Evolutionary conservation across 345 rosid genomes (phyloP), one percentile per base, ranked within the genome.

Genomic region (Sonneratia alba): DNA sequence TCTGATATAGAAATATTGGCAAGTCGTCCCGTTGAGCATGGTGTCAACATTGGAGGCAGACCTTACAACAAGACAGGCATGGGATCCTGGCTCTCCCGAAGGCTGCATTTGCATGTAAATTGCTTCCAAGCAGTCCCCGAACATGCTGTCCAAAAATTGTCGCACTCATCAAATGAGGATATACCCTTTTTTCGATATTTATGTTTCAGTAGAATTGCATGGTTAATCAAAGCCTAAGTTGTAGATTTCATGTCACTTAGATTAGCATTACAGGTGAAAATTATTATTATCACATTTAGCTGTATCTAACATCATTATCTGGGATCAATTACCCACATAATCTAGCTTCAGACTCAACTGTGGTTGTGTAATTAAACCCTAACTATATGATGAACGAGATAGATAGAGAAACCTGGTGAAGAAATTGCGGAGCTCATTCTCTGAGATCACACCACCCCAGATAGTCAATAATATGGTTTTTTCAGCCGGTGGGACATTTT

Each of bases 391-490:
- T 48, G 38, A 36, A 69, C 47, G 36, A 36, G 8, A 51, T 34
- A 37, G 15, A 59, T 7, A 53, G 32, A 24, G 18, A 59, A 67
- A 87, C 97, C 89, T 73, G 2, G 82, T 75, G 81, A 91, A 84
- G 81, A 79, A 85, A 19, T 73, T 83, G 43, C 72, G 80, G 47
- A 91, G 75, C 80, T 89, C 97, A 22, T 74, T 70, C 53, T 85
- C 86, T 0, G 84, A 71, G 63, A 87, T 77, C 2, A 87, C 87
- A 10, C 97, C 97, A 76, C 75, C 86, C 0, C 95, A 91, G 74
- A 89, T 89, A 0, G 95, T 87, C 81, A 89, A 79, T 86, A 91
- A 89, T 69, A 91, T 74, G 13, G 92, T 85, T 81, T 90, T 80
- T 5, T 77, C 82, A 43, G 83, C 87, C 0, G 76, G 64, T 0